Evolutionary conservation across 306 rosid species (phyloP).

Genomic region (Dicorynia guianensis): DNA sequence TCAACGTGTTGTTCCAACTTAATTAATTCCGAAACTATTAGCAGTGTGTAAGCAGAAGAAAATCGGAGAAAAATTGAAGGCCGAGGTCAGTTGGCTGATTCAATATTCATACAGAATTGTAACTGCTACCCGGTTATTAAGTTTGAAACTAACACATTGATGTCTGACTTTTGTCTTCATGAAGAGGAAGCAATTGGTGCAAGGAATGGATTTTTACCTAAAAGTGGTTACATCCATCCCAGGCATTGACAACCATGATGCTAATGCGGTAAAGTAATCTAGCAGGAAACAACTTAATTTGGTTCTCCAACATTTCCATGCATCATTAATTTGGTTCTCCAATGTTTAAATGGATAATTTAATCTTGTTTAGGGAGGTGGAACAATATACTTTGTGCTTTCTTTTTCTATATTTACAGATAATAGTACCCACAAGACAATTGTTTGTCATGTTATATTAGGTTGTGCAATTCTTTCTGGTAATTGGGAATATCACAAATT

Average conservation of each 20-base stretch:
- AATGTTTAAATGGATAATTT: slow-evolving; percentile 12
- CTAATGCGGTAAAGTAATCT: slow-evolving; percentile 69
- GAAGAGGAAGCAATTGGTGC: slow-evolving; percentile 81
- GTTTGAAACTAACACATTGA: slow-evolving; percentile 22
- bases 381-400: not conserved
- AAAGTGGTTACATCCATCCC: slow-evolving; percentile 81
- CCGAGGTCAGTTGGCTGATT: slow-evolving; percentile 71
- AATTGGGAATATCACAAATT: not conserved
- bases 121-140: slow-evolving; percentile 18
- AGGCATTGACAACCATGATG: slow-evolving; percentile 83
- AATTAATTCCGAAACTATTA: slow-evolving; percentile 28
- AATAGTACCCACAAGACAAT: slow-evolving; percentile 10
- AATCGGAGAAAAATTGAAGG: slow-evolving; percentile 67
- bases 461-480: slow-evolving; percentile 15
- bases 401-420: slow-evolving; percentile 24
- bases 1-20: slow-evolving; percentile 28
- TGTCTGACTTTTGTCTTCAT: slow-evolving; percentile 36
- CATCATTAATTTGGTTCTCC: slow-evolving; percentile 23
- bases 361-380: slow-evolving; percentile 19
- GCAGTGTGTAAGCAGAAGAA: slow-evolving; percentile 84
- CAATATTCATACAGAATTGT: slow-evolving; percentile 5
- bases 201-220: slow-evolving; percentile 69
- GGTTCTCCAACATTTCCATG: slow-evolving; percentile 36
- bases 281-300: slow-evolving; percentile 17
- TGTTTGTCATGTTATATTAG: slow-evolving; percentile 27